These are phyloP conservation scores for Tricholoma hemisulphureum DNA, from an alignment of 768 basidiomycete species.

Conservation along the genomic window DNA sequence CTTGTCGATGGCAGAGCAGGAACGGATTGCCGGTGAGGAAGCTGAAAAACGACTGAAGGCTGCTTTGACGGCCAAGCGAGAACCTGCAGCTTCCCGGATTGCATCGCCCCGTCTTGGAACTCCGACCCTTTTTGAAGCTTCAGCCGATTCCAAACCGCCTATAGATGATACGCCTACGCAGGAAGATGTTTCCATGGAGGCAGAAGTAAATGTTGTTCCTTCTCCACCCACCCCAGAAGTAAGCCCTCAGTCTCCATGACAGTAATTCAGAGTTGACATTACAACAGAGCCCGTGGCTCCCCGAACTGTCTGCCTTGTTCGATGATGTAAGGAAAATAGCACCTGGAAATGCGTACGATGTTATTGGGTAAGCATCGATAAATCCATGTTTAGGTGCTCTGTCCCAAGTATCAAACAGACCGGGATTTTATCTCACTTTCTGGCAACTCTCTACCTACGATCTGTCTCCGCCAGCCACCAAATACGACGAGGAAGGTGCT, in stretches of 20 bases:
- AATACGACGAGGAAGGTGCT: slow-evolving; percentile 78
- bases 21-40: slow-evolving; percentile 67
- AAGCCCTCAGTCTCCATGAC: slow-evolving; percentile 10
- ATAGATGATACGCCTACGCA: slow-evolving; percentile 22
- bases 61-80: slow-evolving; percentile 73
- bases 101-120: slow-evolving; percentile 55
- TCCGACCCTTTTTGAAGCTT: slow-evolving; percentile 24
- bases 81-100: slow-evolving; percentile 62
- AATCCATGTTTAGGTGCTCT: slow-evolving; percentile 3
- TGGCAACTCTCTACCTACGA: slow-evolving; percentile 97
- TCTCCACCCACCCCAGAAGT: slow-evolving; percentile 39
- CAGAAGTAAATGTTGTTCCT: slow-evolving; percentile 35
- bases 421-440: slow-evolving; percentile 92
- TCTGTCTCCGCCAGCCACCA: slow-evolving; percentile 68
- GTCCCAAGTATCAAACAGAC: slow-evolving; percentile 43
- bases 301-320: slow-evolving; percentile 69
- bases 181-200: slow-evolving; percentile 55
- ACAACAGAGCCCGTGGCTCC: slow-evolving; percentile 73
- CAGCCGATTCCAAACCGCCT: slow-evolving; percentile 25
- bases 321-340: slow-evolving; percentile 72
- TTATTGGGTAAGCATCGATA: slow-evolving; percentile 61
- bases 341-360: slow-evolving; percentile 58
- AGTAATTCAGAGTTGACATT: slow-evolving; percentile 2
- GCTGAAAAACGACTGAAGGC: slow-evolving; percentile 82
- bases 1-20: slow-evolving; percentile 64